These are phyloP conservation scores for Crotalaria pallida DNA, from an alignment of 306 rosid genomes.

Conservation along the genomic window DNA sequence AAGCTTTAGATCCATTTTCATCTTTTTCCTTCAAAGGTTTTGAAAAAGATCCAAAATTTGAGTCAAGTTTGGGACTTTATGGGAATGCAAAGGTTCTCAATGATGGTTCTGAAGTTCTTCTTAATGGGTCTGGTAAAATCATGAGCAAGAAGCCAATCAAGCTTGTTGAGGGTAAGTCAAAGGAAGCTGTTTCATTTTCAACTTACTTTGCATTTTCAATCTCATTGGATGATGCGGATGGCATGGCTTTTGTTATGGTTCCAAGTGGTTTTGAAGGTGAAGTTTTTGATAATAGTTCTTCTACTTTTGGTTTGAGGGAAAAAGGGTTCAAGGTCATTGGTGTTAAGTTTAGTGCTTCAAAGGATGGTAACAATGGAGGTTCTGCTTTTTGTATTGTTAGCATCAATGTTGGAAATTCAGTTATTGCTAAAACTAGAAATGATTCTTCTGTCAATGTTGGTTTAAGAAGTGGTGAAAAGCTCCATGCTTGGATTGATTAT, in stretches of 20 bases:
- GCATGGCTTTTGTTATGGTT: conserved; percentile 67
- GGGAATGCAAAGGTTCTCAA: conserved; percentile 60
- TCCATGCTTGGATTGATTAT: conserved; percentile 86
- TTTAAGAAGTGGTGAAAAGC: conserved; percentile 32
- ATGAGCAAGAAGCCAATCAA: conserved; percentile 62
- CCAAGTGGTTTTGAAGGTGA: conserved; percentile 51
- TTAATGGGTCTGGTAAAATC: conserved; percentile 42
- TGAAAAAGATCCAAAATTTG: conserved; percentile 47
- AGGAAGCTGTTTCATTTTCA: conserved; percentile 60
- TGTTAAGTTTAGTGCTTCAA: conserved; percentile 44
- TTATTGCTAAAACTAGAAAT: conserved; percentile 39
- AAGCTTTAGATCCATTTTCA: conserved; percentile 35
- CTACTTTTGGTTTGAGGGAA: conserved; percentile 36
- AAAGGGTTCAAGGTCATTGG: conserved; percentile 30
- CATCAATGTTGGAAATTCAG: conserved; percentile 52
- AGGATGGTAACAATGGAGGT: conserved; percentile 27
- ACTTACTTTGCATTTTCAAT: conserved; percentile 62
- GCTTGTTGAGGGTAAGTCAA: conserved; percentile 52
- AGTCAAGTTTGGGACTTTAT: conserved; percentile 47
- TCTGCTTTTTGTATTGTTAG: conserved; percentile 40
- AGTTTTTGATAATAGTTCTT: conserved; percentile 39
- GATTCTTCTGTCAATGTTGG: conserved; percentile 32
- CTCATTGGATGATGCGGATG: conserved; percentile 41
- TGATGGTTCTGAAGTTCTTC: conserved; percentile 53
- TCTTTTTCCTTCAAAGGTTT: conserved; percentile 59